A percentile compares a stretch with the other conserved stretches of the same genome.
phyloP scores from a whole-genome alignment of 805 yeast genomes.

The Metschnikowia lunata region DNA sequence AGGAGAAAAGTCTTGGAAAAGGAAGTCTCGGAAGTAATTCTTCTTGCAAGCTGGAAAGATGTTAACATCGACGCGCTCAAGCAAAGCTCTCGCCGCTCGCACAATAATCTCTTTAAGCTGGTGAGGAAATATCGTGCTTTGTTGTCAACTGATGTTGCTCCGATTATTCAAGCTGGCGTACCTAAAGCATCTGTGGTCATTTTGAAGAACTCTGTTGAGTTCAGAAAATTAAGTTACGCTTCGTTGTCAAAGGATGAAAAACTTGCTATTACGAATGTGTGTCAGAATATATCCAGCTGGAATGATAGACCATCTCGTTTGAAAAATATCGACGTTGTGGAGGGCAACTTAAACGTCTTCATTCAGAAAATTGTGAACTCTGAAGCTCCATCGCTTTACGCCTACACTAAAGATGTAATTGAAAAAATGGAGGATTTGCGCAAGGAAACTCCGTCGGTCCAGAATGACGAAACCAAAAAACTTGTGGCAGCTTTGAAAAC shows the following conservation, averaged over 20 bases:
- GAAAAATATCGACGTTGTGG: conserved; percentile 46
- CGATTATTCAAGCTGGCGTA: conserved; percentile 59
- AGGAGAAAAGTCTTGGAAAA: conserved; percentile 62
- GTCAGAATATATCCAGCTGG: conserved; percentile 46
- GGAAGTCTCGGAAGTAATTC: conserved; percentile 76
- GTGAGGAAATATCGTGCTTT: conserved; percentile 75
- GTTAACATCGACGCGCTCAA: conserved; percentile 89
- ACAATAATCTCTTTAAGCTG: conserved; percentile 73
- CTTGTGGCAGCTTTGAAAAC: conserved; percentile 59
- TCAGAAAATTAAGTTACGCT: conserved; percentile 1
- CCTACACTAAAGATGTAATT: conserved; percentile 50
- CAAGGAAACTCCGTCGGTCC: conserved; percentile 70
- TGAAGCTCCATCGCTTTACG: conserved; percentile 46
- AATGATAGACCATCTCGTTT: conserved; percentile 52
- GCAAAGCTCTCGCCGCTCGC: conserved; percentile 90
- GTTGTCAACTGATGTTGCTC: conserved; percentile 47
- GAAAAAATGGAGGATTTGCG: conserved; percentile 59
- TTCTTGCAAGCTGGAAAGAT: conserved; percentile 96
- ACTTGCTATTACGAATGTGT: conserved; percentile 15
- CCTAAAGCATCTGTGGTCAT: conserved; percentile 13
- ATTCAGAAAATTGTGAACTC: conserved; percentile 29
- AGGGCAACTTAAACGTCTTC: conserved; percentile 53
- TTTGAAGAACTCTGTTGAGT: not conserved
- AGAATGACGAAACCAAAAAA: conserved; percentile 73
- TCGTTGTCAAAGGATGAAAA: conserved; percentile 12